Conservation (phyloP, 768 basidiomycete genomes). For the Filobasidium wieringae region DNA sequence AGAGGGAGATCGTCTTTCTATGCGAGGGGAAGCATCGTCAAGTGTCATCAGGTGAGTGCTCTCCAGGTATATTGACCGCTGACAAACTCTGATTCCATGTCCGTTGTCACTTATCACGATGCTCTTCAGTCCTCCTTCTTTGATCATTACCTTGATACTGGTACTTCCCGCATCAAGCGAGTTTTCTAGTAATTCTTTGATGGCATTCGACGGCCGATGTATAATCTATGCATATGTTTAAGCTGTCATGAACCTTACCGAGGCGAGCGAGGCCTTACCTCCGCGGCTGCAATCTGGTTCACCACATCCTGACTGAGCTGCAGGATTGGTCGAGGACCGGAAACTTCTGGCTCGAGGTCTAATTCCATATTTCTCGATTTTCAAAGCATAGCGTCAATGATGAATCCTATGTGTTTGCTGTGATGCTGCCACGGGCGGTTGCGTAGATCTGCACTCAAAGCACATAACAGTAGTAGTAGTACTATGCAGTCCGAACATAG, state of each 20-base stretch:
- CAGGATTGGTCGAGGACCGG: conserved; percentile 46
- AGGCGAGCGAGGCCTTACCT: conserved; percentile 37
- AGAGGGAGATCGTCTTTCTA: conserved; percentile 82
- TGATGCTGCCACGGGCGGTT: too few relatives aligned
- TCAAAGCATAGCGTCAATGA: too few relatives aligned
- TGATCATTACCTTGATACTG: conserved; percentile 71
- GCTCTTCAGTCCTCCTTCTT: conserved; percentile 90
- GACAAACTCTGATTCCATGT: conserved; percentile 73
- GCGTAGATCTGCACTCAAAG: too few relatives aligned
- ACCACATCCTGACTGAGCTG: conserved; percentile 71
- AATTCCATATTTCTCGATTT: too few relatives aligned
- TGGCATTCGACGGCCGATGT: conserved; percentile 79
- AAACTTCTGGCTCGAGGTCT: too few relatives aligned
- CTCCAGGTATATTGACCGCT: background rate
- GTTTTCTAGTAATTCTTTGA: conserved; percentile 94
- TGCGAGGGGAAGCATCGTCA: background rate
- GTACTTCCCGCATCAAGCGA: conserved; percentile 85
- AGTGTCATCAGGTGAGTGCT: too few relatives aligned
- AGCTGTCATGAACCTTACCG: background rate
- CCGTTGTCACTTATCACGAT: conserved; percentile 96
- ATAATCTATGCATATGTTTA: conserved; percentile 51
- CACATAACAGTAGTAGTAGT: too few relatives aligned
- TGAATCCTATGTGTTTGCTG: too few relatives aligned
- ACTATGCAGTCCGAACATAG: too few relatives aligned
- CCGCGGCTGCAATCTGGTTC: conserved; percentile 70